Percentiles rank a stretch among this genome's conserved stretches.
These are phyloP conservation scores for Claviceps quebecensis DNA, from an alignment of 2,329 filamentous ascomycete species.

Conservation along the genomic window DNA sequence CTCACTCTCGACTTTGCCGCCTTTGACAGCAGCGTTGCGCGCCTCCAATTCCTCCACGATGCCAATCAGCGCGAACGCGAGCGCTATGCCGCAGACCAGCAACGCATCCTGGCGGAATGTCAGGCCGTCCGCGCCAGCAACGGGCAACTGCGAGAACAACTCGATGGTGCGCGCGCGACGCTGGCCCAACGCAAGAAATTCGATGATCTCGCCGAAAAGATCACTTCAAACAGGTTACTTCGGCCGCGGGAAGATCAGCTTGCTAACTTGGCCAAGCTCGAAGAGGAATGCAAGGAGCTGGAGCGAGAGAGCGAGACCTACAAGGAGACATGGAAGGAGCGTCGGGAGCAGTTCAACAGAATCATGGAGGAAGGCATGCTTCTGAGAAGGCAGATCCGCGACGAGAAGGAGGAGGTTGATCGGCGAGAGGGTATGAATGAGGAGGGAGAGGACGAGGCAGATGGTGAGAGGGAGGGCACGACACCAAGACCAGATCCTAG, in stretches of 20 bases:
- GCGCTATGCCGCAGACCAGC: constrained; percentile 69
- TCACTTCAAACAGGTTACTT: constrained; percentile 66
- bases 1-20: constrained; percentile 77
- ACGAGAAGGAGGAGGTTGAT: constrained; percentile 92
- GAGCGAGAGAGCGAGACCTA: constrained; percentile 75
- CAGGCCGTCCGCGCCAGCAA: constrained; percentile 67
- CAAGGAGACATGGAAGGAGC: constrained; percentile 68
- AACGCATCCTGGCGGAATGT: constrained; percentile 64
- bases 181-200: constrained; percentile 71
- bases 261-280: constrained; percentile 63
- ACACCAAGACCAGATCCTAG: constrained; percentile 37
- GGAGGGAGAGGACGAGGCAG: constrained; percentile 46
- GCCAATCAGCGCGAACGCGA: constrained; percentile 74
- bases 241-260: constrained; percentile 74
- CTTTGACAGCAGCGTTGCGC: constrained; percentile 73
- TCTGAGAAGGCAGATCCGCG: constrained; percentile 70
- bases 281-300: constrained; percentile 77
- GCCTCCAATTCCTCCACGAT: constrained; percentile 73
- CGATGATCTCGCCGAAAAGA: constrained; percentile 76
- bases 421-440: constrained; percentile 69
- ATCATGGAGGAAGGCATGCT: constrained; percentile 88
- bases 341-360: constrained; percentile 71
- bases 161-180: constrained; percentile 63
- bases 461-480: constrained; percentile 29
- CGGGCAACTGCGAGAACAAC: constrained; percentile 52